These are phyloP conservation scores for Cadophora sp. DNA, from an alignment of 2,329 filamentous ascomycete species.

Conservation along the genomic window DNA sequence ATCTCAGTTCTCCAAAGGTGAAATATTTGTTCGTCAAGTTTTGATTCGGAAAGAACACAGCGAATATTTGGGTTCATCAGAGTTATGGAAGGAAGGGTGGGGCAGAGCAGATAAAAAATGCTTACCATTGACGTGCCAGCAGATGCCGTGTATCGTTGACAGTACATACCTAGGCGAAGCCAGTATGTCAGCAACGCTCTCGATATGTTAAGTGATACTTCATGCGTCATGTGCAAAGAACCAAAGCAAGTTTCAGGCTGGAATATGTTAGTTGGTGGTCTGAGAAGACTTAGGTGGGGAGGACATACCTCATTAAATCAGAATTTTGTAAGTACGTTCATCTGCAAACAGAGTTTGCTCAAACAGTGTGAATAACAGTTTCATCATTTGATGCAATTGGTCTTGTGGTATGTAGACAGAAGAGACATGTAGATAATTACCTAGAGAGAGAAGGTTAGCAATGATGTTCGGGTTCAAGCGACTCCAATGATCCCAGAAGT, in stretches of 20 bases:
- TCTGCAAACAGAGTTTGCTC: slow-evolving; percentile 45
- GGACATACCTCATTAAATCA: slow-evolving; percentile 54
- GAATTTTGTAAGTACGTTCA: slow-evolving; percentile 51
- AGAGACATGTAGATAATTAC: slow-evolving; percentile 15
- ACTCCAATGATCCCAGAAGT: slow-evolving; percentile 28
- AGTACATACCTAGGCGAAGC: slow-evolving; percentile 31
- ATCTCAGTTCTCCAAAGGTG: slow-evolving; percentile 50
- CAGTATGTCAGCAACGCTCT: slow-evolving; percentile 36
- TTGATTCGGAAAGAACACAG: slow-evolving; percentile 46
- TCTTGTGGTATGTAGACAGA: slow-evolving; percentile 14
- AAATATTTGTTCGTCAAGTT: slow-evolving; percentile 48
- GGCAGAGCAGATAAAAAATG: not conserved
- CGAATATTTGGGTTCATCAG: slow-evolving; percentile 48
- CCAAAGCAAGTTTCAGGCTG: slow-evolving; percentile 46
- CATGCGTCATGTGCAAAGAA: slow-evolving; percentile 33
- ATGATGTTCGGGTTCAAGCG: slow-evolving; percentile 6
- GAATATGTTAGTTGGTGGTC: slow-evolving; percentile 28
- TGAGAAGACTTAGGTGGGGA: not conserved
- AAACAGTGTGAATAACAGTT: slow-evolving; percentile 53
- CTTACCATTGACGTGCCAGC: slow-evolving; percentile 30
- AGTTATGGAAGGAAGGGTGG: slow-evolving; percentile 31
- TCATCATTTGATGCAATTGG: slow-evolving; percentile 48
- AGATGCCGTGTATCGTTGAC: not conserved
- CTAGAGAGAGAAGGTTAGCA: slow-evolving; percentile 23
- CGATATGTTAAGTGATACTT: slow-evolving; percentile 13